Conservation (phyloP, 805 yeast genomes). For the Diddensiella transvaalensis region DNA sequence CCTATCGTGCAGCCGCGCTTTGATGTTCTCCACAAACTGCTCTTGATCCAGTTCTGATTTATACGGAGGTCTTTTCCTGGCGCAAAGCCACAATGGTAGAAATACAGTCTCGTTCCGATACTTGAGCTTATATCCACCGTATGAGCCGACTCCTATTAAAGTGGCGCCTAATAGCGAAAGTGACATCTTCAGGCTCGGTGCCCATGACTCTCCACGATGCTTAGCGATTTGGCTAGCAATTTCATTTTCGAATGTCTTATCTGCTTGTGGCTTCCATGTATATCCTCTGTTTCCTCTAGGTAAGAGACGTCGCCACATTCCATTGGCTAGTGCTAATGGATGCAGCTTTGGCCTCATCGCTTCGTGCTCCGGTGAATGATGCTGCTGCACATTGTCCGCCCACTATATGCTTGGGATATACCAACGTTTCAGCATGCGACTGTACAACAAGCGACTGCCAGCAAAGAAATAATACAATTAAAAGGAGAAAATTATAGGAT, state of each 20-base stretch:
- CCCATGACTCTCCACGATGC: constrained; percentile 3
- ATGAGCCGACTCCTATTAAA: constrained; percentile 10
- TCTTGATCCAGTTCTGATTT: constrained; percentile 20
- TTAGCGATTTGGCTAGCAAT: background rate
- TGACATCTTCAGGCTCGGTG: constrained; percentile 13
- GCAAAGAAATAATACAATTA: too few relatives aligned
- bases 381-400: background rate
- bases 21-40: constrained; percentile 12
- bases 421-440: too few relatives aligned
- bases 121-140: constrained; percentile 15
- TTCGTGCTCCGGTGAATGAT: too few relatives aligned
- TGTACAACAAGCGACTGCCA: too few relatives aligned
- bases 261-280: background rate
- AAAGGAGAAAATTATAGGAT: too few relatives aligned
- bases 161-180: constrained; percentile 14
- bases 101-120: constrained; percentile 19
- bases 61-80: constrained; percentile 17
- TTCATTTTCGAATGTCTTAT: background rate
- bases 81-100: constrained; percentile 21
- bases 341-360: background rate
- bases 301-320: background rate
- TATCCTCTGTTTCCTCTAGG: background rate
- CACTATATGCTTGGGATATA: background rate
- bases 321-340: background rate
- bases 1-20: constrained; percentile 16